Base-by-base conservation (phyloP, 208 protist species). In the Tritrichomonas musculus region DNA sequence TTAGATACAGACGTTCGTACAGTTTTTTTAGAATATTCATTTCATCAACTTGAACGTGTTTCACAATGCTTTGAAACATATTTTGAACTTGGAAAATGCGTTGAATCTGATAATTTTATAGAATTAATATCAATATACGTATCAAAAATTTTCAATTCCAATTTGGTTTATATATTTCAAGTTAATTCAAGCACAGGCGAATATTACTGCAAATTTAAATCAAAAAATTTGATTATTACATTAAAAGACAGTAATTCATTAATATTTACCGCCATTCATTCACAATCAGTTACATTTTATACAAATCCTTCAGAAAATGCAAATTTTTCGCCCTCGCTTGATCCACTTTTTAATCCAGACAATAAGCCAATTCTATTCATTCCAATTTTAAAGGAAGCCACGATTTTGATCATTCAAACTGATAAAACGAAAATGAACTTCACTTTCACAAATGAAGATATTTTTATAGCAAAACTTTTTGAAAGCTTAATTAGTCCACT, bases 301-400 rank as follows among this genome's bases (percentile, higher is more conserved):
- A 30, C 41, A 27, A 41, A 82, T 47, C 73, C 73, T 20, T 30
- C 33, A 82, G n/a, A 47, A 50, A 30, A 82, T 3, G 20, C 41
- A 30, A 20, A 82, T 82, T 82, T 47, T 30, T 82, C 73, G 11
- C 73, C 33, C n/a, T 82, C 73, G 14, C 30, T 82, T 22, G 73
- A 82, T 82, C 73, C 73, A 17, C 41, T 82, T 30, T 82, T 82
- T 82, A 82, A 82, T 82, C 73, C 73, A 44, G 39, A 39, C 17
- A 82, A 82, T 82, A 47, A 47, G 49, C 73, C 73, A 27, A 39
- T 47, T 47, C 30, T 82, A 20, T 47, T 82, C 33, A 82, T 82
- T 50, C 73, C 73, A 47, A 39, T 82, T 82, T 30, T 14, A 20
- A 30, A 17, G 49, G 41, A 82, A 8, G 73, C 73, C 17, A 39